A percentile compares a stretch with the other conserved stretches of the same genome.
phyloP scores from a whole-genome alignment of 164 flowering plant species.

The grape (Vitis vinifera) region DNA sequence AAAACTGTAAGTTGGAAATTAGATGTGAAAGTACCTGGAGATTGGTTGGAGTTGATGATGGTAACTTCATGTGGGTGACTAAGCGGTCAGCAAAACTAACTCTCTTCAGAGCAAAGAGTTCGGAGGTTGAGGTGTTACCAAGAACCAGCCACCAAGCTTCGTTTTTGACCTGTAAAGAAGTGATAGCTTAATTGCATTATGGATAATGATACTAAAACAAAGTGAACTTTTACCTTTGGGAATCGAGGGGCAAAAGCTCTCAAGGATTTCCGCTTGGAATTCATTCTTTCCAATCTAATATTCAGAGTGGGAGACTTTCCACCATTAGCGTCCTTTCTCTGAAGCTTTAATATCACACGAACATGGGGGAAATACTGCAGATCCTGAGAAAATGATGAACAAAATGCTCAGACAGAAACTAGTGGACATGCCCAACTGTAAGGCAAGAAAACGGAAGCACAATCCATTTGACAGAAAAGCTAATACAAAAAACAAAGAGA shows the following conservation, averaged over 20 bases:
- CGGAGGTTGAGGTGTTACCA: slow-evolving; percentile 69
- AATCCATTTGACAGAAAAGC: too few relatives aligned
- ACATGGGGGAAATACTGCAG: slow-evolving; percentile 73
- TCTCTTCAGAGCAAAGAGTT: slow-evolving; percentile 78
- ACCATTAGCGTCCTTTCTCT: slow-evolving; percentile 32
- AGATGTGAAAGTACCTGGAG: slow-evolving; percentile 45
- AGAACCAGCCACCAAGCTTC: slow-evolving; percentile 99
- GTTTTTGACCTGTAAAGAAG: slow-evolving; percentile 66
- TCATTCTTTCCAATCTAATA: slow-evolving; percentile 63
- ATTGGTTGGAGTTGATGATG: slow-evolving; percentile 39
- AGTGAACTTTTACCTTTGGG: slow-evolving; percentile 66
- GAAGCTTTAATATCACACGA: slow-evolving; percentile 56
- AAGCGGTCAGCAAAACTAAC: slow-evolving; percentile 67
- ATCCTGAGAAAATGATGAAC: slow-evolving; percentile 47
- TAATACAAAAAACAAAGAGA: too few relatives aligned
- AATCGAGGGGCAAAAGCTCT: slow-evolving; percentile 85
- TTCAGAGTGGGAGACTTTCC: slow-evolving; percentile 30
- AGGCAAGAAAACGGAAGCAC: background rate
- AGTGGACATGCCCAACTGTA: background rate
- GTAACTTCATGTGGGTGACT: slow-evolving; percentile 69
- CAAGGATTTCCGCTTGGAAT: slow-evolving; percentile 37
- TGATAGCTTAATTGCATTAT: slow-evolving; percentile 7
- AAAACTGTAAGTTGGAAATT: background rate
- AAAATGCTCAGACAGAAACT: background rate
- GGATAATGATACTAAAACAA: background rate